These are phyloP conservation scores for Colletotrichum trifolii DNA, from an alignment of 2,329 filamentous ascomycete genomes.

Conservation along the genomic window DNA sequence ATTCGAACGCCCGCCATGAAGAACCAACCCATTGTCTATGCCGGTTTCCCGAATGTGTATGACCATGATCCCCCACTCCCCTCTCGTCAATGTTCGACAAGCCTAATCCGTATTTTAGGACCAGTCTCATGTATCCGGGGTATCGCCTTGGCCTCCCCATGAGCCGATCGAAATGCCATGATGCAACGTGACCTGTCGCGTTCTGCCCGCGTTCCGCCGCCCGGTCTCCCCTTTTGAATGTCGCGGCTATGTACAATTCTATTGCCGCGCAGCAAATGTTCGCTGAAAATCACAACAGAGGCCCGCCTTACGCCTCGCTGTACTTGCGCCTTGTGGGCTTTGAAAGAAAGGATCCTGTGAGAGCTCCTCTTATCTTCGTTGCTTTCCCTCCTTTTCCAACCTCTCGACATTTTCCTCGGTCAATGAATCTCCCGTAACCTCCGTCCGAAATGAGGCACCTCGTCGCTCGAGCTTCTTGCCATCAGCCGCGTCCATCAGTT, in stretches of 20 bases:
- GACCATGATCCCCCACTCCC: background rate
- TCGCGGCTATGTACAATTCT: conserved; percentile 20
- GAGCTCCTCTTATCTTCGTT: conserved; percentile 19
- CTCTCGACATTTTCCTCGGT: conserved; percentile 66
- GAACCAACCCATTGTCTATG: conserved; percentile 16
- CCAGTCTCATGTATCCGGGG: background rate
- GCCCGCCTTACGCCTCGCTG: conserved; percentile 18
- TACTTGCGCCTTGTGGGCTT: background rate
- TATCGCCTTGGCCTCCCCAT: background rate
- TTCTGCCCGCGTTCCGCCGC: background rate
- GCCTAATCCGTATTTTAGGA: background rate
- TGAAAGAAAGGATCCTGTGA: conserved; percentile 5
- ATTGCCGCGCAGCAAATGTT: background rate
- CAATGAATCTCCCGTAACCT: conserved; percentile 54
- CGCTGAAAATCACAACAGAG: conserved; percentile 4
- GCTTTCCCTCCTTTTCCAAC: conserved; percentile 50
- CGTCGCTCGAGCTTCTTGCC: conserved; percentile 46
- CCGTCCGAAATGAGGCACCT: conserved; percentile 49
- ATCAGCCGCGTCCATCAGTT: conserved; percentile 59
- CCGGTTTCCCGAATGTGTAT: conserved; percentile 4
- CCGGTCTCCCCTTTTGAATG: background rate
- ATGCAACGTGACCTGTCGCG: conserved; percentile 36
- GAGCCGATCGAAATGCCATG: conserved; percentile 37
- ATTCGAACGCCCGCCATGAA: conserved; percentile 11
- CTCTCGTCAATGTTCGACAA: background rate